Base-by-base conservation (phyloP, 2,329 filamentous ascomycete genomes). In the Endoconidiophora polonica region DNA sequence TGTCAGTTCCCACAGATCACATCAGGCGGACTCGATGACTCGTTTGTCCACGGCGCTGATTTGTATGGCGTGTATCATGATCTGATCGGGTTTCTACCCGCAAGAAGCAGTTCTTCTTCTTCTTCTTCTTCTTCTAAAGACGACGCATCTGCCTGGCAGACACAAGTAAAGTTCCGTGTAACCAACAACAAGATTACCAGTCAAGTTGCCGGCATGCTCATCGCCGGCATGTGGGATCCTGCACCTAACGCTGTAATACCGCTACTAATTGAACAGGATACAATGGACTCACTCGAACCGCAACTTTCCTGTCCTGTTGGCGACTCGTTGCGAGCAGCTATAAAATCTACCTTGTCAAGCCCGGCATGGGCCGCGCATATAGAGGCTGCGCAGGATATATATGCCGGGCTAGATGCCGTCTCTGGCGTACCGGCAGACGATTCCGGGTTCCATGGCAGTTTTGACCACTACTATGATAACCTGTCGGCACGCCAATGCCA, bases 381-480 rank as follows among this genome's bases (percentile, higher is more conserved):
- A 9, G 67, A 68, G 3, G 69, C 66, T 18, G 70, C 81, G 0
- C 59, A 62, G 2, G 55, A 64, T 0, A 66, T 91, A 0, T 84
- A 75, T 59, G 58, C 62, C 4, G 63, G 62, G 0, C 72, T 91
- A 0, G 85, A 91, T 58, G 61, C 66, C 40, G 72, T 90, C 43
- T 85, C 81, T 0, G 81, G 81, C 26, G 73, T 91, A 1, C 60
- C 71, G 0, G 54, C 68, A 0, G 63, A 62, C 33, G 72, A 79
- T 53, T 59, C 60, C 0, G 79, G 70, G 3, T 91, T 85, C 68
- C 83, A 90, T 59, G 69, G 64, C 39, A 79, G 73, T 48, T 80
- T 83, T 57, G 86, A 91, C 59, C 85, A 87, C 62, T 91, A 91
- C 66, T 91, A 80, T 58, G 86, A 91, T 61, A 91, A 87, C 58